Base-by-base conservation (phyloP, 108 stramenopile species). In the Epipyxis sp. region DNA sequence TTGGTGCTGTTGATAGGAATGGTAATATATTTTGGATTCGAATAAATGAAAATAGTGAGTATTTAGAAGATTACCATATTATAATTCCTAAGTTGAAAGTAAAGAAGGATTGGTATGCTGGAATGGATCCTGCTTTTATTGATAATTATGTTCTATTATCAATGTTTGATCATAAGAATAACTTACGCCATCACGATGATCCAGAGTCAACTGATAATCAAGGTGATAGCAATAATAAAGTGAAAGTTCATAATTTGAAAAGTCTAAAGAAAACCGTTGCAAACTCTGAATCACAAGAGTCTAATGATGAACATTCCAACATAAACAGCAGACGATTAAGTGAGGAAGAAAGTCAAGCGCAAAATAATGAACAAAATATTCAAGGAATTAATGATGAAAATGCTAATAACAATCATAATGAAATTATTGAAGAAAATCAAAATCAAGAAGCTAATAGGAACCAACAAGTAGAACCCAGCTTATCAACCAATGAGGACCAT, bases 31-130 rank as follows among this genome's bases (percentile, higher is more conserved):
- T 35, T 74, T 74, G 6, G 6, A 74, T 74, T 35, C 71, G 71
- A 6, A 20, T 37, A 10, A 42, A 42, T 42, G 71, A 74, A 37
- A 10, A 43, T 35, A 42, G 71, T 13, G 27, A 37, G 10, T 74
- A 74, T 74, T 25, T 74, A 32, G 71, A 74, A 57, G 71, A 74
- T 57, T 74, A 54, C 43, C 71, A 74, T 37, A 57, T 74, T 74
- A 13, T 10, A 6, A 6, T 74, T 10, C 71, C 71, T 37, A 6
- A 39, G 43, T 74, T 74, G 25, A 27, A 32, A 74, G 35, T 74
- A 10, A 34, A 6, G 71, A 27, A 37, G 32, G 35, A 74, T 74
- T 74, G 71, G 71, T 13, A 13, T 34, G 50, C n/a, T 32, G 6
- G 20, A 20, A 25, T 68, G 20, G 20, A 68, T 13, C 20, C 13